phyloP scores from a whole-genome alignment of 2,329 filamentous ascomycete genomes.

The Xylaria sp. region DNA sequence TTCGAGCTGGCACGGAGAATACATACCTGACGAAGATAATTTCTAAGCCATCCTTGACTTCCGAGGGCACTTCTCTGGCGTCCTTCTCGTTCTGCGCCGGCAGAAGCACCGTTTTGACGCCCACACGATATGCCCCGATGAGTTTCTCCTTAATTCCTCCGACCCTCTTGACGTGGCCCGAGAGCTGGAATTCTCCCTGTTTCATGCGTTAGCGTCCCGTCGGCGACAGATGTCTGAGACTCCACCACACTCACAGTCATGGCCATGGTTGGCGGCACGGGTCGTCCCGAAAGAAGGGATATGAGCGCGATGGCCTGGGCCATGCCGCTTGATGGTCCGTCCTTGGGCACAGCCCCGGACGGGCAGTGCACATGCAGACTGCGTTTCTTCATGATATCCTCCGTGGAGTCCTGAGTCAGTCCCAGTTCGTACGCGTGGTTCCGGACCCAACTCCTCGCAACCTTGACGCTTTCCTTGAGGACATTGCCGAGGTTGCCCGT shows the following conservation, averaged over 20 bases:
- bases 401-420: conserved; percentile 74
- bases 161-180: conserved; percentile 89
- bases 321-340: conserved; percentile 83
- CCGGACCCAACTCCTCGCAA: conserved; percentile 96
- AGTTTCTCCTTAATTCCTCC: conserved; percentile 99
- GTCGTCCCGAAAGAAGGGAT: conserved; percentile 81
- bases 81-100: conserved; percentile 91
- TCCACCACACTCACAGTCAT: conserved; percentile 72
- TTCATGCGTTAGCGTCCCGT: conserved; percentile 26
- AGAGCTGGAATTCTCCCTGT: conserved; percentile 73
- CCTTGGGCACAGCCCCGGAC: conserved; percentile 92
- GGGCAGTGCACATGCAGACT: conserved; percentile 97
- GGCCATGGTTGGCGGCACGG: conserved; percentile 87
- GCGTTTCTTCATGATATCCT: conserved; percentile 95
- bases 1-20: neutral
- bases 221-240: conserved; percentile 18
- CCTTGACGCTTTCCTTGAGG: conserved; percentile 94
- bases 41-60: conserved; percentile 83
- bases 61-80: conserved; percentile 83
- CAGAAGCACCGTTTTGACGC: conserved; percentile 90
- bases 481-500: conserved; percentile 97
- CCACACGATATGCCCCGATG: conserved; percentile 89
- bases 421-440: conserved; percentile 91
- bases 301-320: conserved; percentile 94
- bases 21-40: conserved; percentile 87